Percentiles rank a stretch among this genome's conserved stretches.
phyloP scores from a whole-genome alignment of 768 basidiomycete species.

The Collybiopsis luxurians region DNA sequence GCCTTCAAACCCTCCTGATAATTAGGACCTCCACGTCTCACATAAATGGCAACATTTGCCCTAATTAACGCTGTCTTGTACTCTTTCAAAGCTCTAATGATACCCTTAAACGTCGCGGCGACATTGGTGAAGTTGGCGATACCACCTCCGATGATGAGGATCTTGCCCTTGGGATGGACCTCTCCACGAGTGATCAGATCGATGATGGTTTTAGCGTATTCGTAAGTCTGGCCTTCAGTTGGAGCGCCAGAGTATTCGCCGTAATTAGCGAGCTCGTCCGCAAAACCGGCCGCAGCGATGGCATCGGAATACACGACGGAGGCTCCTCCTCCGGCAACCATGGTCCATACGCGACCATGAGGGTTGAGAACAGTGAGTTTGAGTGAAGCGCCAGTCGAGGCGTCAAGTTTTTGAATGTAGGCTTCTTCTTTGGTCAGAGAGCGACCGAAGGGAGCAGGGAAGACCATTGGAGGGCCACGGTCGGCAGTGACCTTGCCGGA shows the following conservation, averaged over 20 bases:
- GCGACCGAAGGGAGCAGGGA: slow-evolving; percentile 95
- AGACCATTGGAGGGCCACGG: slow-evolving; percentile 96
- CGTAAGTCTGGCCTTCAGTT: slow-evolving; percentile 97
- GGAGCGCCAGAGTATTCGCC: slow-evolving; percentile 99
- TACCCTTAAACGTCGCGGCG: slow-evolving; percentile 82
- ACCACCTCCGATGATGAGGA: slow-evolving; percentile 99
- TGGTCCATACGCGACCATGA: slow-evolving; percentile 97
- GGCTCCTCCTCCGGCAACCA: slow-evolving; percentile 97
- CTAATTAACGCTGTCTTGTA: slow-evolving; percentile 82
- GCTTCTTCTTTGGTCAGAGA: slow-evolving; percentile 98
- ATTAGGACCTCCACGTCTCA: slow-evolving; percentile 98
- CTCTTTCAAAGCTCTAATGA: slow-evolving; percentile 95
- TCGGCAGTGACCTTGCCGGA: slow-evolving; percentile 69
- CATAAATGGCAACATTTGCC: slow-evolving; percentile 91
- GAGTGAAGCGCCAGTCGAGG: slow-evolving; percentile 94
- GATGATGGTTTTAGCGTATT: slow-evolving; percentile 98
- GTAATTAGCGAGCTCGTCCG: slow-evolving; percentile 98
- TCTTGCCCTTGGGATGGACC: slow-evolving; percentile 83
- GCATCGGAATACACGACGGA: slow-evolving; percentile 71
- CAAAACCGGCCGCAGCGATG: slow-evolving; percentile 72
- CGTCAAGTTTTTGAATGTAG: slow-evolving; percentile 98
- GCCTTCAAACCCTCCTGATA: slow-evolving; percentile 75
- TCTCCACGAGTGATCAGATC: slow-evolving; percentile 93
- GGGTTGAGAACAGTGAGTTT: slow-evolving; percentile 96
- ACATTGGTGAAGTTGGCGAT: slow-evolving; percentile 99